Conservation (phyloP, 2,329 filamentous ascomycete species). For the Verticillium tricorpus region DNA sequence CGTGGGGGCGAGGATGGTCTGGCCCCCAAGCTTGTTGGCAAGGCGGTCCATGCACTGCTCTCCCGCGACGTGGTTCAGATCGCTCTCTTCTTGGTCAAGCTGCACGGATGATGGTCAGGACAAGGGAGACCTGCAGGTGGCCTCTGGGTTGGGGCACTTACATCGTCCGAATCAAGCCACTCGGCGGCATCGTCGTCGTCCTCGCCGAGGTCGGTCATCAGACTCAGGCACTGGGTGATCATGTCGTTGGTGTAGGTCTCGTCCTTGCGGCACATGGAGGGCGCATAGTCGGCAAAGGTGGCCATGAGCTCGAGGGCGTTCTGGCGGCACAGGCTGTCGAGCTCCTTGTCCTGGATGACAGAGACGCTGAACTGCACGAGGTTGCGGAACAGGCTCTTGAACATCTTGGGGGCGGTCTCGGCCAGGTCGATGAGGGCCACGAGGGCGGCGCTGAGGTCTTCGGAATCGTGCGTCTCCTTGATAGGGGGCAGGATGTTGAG, state of each 20-base stretch:
- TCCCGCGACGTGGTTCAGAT: conserved; percentile 93
- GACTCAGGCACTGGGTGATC: conserved; percentile 95
- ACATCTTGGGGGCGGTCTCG: conserved; percentile 95
- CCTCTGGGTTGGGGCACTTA: conserved; percentile 35
- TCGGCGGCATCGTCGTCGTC: conserved; percentile 94
- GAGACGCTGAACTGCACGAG: conserved; percentile 90
- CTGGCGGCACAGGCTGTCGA: conserved; percentile 84
- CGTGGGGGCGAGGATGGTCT: conserved; percentile 84
- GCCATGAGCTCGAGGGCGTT: conserved; percentile 97
- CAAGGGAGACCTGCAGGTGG: neutral
- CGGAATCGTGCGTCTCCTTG: conserved; percentile 86
- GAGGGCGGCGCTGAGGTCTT: conserved; percentile 85
- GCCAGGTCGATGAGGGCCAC: conserved; percentile 90
- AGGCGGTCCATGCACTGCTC: conserved; percentile 98
- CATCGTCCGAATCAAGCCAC: conserved; percentile 90
- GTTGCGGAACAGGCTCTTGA: conserved; percentile 88
- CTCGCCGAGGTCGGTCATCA: conserved; percentile 95
- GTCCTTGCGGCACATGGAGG: conserved; percentile 93
- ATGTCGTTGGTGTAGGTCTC: conserved; percentile 88
- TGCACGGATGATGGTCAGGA: conserved; percentile 24
- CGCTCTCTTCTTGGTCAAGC: conserved; percentile 93
- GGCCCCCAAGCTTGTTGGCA: conserved; percentile 94
- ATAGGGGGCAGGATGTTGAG: conserved; percentile 92
- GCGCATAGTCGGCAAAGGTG: conserved; percentile 92
- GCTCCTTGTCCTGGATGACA: conserved; percentile 92